Percentiles rank a stretch among this genome's conserved stretches.
These are phyloP conservation scores for Halophytophthora batemanensis DNA, from an alignment of 352 stramenopile genomes.

Conservation along the genomic window DNA sequence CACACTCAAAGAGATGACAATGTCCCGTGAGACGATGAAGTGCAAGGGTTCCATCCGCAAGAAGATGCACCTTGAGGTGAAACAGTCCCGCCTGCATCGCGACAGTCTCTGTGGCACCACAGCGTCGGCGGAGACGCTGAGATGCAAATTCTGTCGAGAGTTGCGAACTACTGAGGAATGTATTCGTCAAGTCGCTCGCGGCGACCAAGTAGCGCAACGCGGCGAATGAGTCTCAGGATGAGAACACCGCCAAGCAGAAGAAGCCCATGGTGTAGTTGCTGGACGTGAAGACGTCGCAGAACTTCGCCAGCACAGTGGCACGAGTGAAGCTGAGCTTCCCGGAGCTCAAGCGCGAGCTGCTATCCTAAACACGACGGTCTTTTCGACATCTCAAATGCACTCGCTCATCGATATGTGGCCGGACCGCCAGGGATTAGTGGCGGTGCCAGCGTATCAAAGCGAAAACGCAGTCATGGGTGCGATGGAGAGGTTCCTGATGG, in stretches of 20 bases:
- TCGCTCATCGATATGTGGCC: constrained; percentile 87
- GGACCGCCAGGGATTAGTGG: constrained; percentile 65
- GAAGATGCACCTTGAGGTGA: constrained; percentile 83
- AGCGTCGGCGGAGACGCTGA: constrained; percentile 40
- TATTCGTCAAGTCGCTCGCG: constrained; percentile 74
- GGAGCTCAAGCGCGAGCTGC: constrained; percentile 68
- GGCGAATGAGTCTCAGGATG: constrained; percentile 18
- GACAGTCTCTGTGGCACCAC: constrained; percentile 66
- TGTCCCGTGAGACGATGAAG: constrained; percentile 34
- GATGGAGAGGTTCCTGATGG: constrained; percentile 76
- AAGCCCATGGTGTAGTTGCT: constrained; percentile 75
- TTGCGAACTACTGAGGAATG: constrained; percentile 63
- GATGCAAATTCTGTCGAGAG: constrained; percentile 72
- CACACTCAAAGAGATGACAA: constrained; percentile 17
- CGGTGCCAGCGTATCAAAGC: constrained; percentile 63
- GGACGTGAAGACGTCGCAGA: constrained; percentile 88
- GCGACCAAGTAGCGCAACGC: constrained; percentile 47
- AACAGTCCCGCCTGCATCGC: constrained; percentile 36
- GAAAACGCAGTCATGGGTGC: constrained; percentile 56
- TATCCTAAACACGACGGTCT: constrained; percentile 74
- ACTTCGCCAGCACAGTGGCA: constrained; percentile 81
- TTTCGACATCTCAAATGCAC: constrained; percentile 74
- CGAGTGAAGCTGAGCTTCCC: constrained; percentile 71
- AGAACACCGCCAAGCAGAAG: constrained; percentile 41
- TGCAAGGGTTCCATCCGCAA: constrained; percentile 77